Conservation (phyloP, 768 basidiomycete species). For the Hebeloma cylindrosporum region DNA sequence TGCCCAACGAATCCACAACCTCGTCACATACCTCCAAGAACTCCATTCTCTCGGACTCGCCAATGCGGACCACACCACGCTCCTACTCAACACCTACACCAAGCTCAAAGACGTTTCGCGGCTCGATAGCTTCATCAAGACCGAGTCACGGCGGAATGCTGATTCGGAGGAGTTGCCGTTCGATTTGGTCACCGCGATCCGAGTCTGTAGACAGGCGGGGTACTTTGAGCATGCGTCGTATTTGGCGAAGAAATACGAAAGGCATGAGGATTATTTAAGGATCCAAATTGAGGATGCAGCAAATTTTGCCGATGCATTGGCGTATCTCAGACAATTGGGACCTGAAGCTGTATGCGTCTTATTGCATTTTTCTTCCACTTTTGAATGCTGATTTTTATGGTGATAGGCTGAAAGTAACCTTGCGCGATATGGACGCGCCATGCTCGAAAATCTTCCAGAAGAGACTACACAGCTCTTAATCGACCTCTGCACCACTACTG, state of each 20-base stretch:
- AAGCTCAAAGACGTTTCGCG: constrained; percentile 91
- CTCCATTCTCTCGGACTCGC: constrained; percentile 87
- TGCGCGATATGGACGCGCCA: constrained; percentile 82
- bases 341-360: constrained; percentile 67
- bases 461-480: constrained; percentile 91
- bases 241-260: constrained; percentile 85
- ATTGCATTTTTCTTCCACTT: constrained; percentile 1
- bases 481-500: constrained; percentile 81
- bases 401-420: constrained; percentile 81
- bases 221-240: constrained; percentile 96
- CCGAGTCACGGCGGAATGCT: constrained; percentile 61
- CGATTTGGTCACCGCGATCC: constrained; percentile 94
- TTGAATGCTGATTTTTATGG: not conserved
- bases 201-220: constrained; percentile 94
- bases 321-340: constrained; percentile 77
- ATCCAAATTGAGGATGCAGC: constrained; percentile 94
- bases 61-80: constrained; percentile 94
- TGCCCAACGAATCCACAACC: constrained; percentile 92
- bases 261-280: constrained; percentile 90
- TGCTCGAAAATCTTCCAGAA: constrained; percentile 79
- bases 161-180: constrained; percentile 80
- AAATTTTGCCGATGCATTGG: constrained; percentile 77
- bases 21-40: constrained; percentile 95
- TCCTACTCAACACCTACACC: constrained; percentile 95
- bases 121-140: constrained; percentile 90